Percentiles rank a stretch among this genome's conserved stretches.
These are phyloP conservation scores for Gaertneriomyces sp. DNA, from an alignment of 192 early-diverging fungal genomes.

Conservation along the genomic window DNA sequence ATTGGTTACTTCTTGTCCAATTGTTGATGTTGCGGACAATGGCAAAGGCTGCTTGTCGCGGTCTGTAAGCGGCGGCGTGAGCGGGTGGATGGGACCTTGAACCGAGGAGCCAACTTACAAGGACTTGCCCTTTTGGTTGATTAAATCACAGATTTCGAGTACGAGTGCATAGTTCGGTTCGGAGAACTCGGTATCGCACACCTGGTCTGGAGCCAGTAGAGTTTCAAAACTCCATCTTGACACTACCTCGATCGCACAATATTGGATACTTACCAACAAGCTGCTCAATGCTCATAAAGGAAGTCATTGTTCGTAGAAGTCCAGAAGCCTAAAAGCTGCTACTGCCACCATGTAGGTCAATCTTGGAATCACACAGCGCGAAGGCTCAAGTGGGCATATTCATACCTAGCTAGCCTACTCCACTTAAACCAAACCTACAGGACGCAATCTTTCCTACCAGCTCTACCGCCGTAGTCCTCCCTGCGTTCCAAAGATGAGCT, in stretches of 20 bases:
- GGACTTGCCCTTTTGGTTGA: slow-evolving; percentile 85
- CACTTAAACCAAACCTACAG: no score
- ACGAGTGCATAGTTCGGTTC: slow-evolving; percentile 84
- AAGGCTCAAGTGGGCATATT: no score
- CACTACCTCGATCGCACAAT: not conserved
- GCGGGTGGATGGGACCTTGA: no score
- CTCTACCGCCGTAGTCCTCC: no score
- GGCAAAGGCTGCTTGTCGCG: slow-evolving; percentile 69
- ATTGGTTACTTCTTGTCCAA: slow-evolving; percentile 38
- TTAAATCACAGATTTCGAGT: slow-evolving; percentile 92
- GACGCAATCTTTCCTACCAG: no score
- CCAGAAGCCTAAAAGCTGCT: not conserved
- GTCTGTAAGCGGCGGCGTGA: slow-evolving; percentile 40
- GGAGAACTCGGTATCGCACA: slow-evolving; percentile 64
- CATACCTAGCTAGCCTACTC: no score
- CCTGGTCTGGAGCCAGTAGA: slow-evolving; percentile 54
- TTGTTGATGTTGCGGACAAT: slow-evolving; percentile 66
- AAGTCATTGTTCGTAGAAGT: slow-evolving; percentile 21
- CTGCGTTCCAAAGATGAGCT: no score
- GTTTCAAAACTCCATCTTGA: not conserved
- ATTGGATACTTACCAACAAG: slow-evolving; percentile 21
- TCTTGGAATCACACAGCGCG: no score
- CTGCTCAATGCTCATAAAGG: slow-evolving; percentile 30
- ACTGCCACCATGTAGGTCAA: not conserved
- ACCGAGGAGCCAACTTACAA: slow-evolving; percentile 50